Conservation (phyloP, 2,329 filamentous ascomycete species). For the Lecanicillium sp. region DNA sequence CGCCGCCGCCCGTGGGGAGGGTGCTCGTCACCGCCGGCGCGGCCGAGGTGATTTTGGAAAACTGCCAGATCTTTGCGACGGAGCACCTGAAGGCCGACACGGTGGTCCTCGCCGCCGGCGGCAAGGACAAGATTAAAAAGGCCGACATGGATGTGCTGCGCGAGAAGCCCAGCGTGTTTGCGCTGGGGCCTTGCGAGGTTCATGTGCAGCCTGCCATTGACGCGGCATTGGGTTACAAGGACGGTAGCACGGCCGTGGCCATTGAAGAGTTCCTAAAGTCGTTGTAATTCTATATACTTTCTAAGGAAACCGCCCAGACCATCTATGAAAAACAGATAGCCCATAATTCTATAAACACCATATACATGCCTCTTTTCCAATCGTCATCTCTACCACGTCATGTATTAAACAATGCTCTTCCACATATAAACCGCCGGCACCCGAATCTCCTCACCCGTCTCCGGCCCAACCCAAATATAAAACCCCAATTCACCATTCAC, state of each 20-base stretch:
- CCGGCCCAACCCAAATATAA: conserved; percentile 9
- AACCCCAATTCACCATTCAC: conserved; percentile 10
- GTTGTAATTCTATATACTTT: not conserved
- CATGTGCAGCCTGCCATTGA: conserved; percentile 9
- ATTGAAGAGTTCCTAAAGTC: conserved; percentile 4
- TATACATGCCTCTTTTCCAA: too few species aligned
- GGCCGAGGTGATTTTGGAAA: conserved; percentile 7
- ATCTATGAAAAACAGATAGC: too few species aligned
- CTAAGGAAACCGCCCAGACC: too few species aligned
- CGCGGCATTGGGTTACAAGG: conserved; percentile 2
- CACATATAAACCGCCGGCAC: conserved; percentile 16
- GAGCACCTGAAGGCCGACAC: conserved; percentile 1
- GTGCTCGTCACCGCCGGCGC: conserved; percentile 3
- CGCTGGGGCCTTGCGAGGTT: conserved; percentile 5
- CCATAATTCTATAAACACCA: too few species aligned
- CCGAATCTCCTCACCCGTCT: conserved; percentile 6
- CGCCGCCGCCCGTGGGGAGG: conserved; percentile 4
- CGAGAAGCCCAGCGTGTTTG: conserved; percentile 3
- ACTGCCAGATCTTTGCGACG: conserved; percentile 1
- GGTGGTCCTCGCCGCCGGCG: not conserved
- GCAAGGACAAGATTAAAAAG: not conserved
- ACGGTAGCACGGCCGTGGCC: conserved; percentile 6
- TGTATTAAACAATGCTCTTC: conserved; percentile 15
- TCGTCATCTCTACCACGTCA: not conserved
- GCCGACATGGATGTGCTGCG: not conserved